Evolutionary conservation across 768 basidiomycete species (phyloP).

Genomic region (Rhizopogon rudus): DNA sequence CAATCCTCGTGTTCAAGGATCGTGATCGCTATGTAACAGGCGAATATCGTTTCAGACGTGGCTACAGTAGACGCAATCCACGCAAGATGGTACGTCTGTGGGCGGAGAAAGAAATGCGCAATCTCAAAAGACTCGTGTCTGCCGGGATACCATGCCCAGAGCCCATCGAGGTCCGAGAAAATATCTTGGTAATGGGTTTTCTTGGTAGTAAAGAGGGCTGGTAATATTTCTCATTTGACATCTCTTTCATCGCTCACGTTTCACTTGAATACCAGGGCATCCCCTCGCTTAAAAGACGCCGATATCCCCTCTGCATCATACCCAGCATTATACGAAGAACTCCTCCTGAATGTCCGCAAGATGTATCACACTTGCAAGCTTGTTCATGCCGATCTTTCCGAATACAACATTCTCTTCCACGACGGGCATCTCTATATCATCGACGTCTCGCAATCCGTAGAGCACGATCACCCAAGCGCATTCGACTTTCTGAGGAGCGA

Average conservation of each 20-base stretch:
- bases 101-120: constrained; percentile 99
- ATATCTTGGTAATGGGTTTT: constrained; percentile 95
- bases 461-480: constrained; percentile 94
- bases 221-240: constrained; percentile 37
- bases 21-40: constrained; percentile 96
- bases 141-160: constrained; percentile 86
- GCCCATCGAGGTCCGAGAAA: constrained; percentile 90
- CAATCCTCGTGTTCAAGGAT: constrained; percentile 95
- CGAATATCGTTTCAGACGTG: constrained; percentile 90
- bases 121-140: constrained; percentile 77
- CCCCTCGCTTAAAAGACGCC: constrained; percentile 92
- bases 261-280: constrained; percentile 54
- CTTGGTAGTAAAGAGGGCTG: constrained; percentile 79
- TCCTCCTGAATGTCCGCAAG: constrained; percentile 71
- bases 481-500: constrained; percentile 95
- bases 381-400: constrained; percentile 96
- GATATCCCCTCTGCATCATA: constrained; percentile 46
- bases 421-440: constrained; percentile 83
- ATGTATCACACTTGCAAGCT: constrained; percentile 91
- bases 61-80: constrained; percentile 86
- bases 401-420: constrained; percentile 96
- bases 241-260: background rate
- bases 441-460: constrained; percentile 98
- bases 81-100: constrained; percentile 98
- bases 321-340: constrained; percentile 65